Base-by-base conservation (phyloP, 148 eudicot genomes). In the Rhododendron ovatum region DNA sequence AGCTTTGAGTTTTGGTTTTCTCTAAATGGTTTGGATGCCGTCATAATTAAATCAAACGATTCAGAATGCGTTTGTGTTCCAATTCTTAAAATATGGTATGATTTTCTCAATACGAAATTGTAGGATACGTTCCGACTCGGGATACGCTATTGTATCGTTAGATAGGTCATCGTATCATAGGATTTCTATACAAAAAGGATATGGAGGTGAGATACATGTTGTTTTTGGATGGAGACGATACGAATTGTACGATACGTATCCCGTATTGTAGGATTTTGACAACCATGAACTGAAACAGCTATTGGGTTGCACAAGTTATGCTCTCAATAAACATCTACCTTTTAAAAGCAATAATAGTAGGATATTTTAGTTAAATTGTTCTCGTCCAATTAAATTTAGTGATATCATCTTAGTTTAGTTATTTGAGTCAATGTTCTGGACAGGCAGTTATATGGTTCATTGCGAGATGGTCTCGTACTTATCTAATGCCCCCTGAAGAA, bases 401-500 rank as follows among this genome's bases (percentile, higher is more conserved):
- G 24, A 45, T 83, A 11, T 17, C 61, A 33, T 83, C 78, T 15
- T 35, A 50, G 65, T 82, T 85, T 63, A 85, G 85, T 86, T 83
- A 78, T 87, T 33, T 57, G 86, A 7, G 41, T 86, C 76, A 75
- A 50, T 86, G 59, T 50, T 87, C 84, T 85, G 15, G 78, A 86
- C 94, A 97, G 99, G 99, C 96, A 86, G 79, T 94, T 78, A 90
- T 94, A 87, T 97, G 99, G 99, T 97, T 97, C 86, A 92, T 97
- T 88, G 93, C 98, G 30, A 92, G 99, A 82, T 97, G 99, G 99
- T 93, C 96, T 78, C 82, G 92, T 85, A 97, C 99, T 61, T 97
- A 93, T 91, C 88, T 97, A 77, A 88, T 97, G 95, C 87, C 96
- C 84, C 85, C 88, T 85, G 91, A 91, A 85, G 90, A 87, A 88